These are phyloP conservation scores for Plenodomus biglobosus DNA, from an alignment of 2,329 filamentous ascomycete species.

Conservation along the genomic window DNA sequence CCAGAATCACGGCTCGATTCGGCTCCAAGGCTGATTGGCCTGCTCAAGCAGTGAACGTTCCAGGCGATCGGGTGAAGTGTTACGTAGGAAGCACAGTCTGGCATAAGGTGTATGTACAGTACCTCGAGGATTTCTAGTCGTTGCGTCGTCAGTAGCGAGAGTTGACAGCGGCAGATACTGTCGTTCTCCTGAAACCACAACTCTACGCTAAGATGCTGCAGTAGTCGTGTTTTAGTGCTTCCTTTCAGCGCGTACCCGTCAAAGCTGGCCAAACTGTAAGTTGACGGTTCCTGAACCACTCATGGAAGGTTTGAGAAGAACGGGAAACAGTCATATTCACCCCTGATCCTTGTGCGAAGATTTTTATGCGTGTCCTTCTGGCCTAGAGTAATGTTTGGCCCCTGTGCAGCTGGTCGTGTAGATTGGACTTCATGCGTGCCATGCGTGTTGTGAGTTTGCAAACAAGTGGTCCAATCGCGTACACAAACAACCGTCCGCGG, in stretches of 20 bases:
- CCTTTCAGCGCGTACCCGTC: background rate
- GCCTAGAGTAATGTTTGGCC: background rate
- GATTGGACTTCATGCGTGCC: background rate
- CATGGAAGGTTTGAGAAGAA: background rate
- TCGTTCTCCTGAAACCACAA: background rate
- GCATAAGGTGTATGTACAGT: no score
- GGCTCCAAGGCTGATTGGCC: background rate
- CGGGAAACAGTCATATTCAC: no score
- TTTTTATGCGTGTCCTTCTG: no score
- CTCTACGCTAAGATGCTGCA: background rate
- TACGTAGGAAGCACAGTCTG: no score
- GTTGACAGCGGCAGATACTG: background rate
- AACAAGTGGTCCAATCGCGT: slow-evolving; percentile 17
- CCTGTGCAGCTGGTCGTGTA: background rate
- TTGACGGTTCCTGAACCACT: background rate
- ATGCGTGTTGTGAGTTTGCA: no score
- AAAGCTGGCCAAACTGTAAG: no score
- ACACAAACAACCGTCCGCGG: slow-evolving; percentile 18
- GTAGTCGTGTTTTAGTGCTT: background rate
- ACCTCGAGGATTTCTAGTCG: no score
- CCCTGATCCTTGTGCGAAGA: background rate
- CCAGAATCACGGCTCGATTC: background rate
- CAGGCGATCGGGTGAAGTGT: background rate
- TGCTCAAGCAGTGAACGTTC: background rate
- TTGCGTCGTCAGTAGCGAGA: background rate